A percentile compares a stretch with the other conserved stretches of the same genome.
Conservation (phyloP, 768 basidiomycete genomes). For the Trichaptum fuscoviolaceum region DNA sequence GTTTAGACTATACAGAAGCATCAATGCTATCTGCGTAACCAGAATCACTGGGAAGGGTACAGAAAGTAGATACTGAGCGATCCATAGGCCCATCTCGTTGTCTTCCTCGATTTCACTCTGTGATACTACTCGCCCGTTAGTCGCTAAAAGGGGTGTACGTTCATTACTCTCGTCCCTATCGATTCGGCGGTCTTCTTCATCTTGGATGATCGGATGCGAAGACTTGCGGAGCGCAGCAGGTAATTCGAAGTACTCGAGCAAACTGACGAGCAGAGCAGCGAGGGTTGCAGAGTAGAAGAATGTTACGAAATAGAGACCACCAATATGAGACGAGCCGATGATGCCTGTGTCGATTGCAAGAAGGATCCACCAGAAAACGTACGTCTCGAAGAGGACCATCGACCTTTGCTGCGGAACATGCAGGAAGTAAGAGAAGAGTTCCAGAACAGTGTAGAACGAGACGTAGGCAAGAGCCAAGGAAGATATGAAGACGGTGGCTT, state of each 20-base stretch:
- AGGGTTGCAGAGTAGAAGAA: slow-evolving; percentile 47
- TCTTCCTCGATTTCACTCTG: slow-evolving; percentile 11
- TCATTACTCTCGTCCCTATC: slow-evolving; percentile 16
- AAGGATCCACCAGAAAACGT: slow-evolving; percentile 53
- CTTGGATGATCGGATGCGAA: background rate
- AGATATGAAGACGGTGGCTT: slow-evolving; percentile 45
- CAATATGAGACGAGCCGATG: slow-evolving; percentile 37
- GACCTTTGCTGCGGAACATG: slow-evolving; percentile 41
- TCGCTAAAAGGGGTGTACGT: slow-evolving; percentile 13
- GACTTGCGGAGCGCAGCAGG: background rate
- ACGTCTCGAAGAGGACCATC: slow-evolving; percentile 47
- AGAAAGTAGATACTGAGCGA: slow-evolving; percentile 48
- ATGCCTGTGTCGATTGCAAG: slow-evolving; percentile 46
- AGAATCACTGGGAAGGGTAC: slow-evolving; percentile 51
- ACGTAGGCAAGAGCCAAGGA: slow-evolving; percentile 49
- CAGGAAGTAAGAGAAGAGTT: slow-evolving; percentile 26
- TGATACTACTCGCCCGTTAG: background rate
- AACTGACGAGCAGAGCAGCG: slow-evolving; percentile 34
- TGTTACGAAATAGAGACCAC: slow-evolving; percentile 52
- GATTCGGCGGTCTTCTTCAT: slow-evolving; percentile 17
- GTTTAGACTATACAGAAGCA: slow-evolving; percentile 40
- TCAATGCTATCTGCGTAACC: slow-evolving; percentile 42
- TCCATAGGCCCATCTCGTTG: slow-evolving; percentile 46
- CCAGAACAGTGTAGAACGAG: slow-evolving; percentile 35
- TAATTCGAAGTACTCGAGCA: slow-evolving; percentile 23